Evolutionary conservation across 306 rosid species (phyloP), one percentile per base, ranked within the genome.

Genomic region (Luffa acutangula): DNA sequence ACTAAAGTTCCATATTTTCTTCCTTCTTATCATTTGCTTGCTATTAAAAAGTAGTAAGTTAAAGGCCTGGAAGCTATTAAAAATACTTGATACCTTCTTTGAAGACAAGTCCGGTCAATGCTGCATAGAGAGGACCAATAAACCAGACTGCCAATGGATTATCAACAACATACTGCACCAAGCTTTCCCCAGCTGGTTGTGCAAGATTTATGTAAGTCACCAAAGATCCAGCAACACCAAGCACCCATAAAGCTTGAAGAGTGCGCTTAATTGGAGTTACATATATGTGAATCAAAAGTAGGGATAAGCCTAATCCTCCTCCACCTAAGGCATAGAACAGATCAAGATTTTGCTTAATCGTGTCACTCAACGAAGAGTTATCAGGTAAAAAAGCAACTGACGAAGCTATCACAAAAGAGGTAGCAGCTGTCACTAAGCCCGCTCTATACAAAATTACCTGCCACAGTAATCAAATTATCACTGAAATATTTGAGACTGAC

Each of bases 91-190:
- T 78, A 92, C 97, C 98, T 92, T 92, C 97, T 89, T 91, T 95
- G 89, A 92, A 95, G 70, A 92, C 98, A 77, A 95, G 90, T 75
- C 98, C 93, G 5, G 98, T 95, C 72, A 91, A 86, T 77, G 98
- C 88, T 18, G 95, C 98, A 56, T 87, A 92, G 81, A 92, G 88
- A 71, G 97, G 98, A 77, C 98, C 98, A 11, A 94, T 89, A 83
- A 95, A 84, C 97, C 97, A 94, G 72, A 92, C 64, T 34, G 95
- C 80, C 0, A 72, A 67, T 10, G 93, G 93, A 81, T 88, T 86
- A 58, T 91, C 84, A 63, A 89, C 76, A 43, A 89, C 93, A 79
- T 87, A 91, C 13, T 84, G 92, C 46, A 87, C 79, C 34, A 94
- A 84, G 80, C 79, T 85, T 36, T 85, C 83, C 71, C 91, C 86